Base-by-base conservation (phyloP, 2,329 filamentous ascomycete genomes). In the Epichloe elymi region DNA sequence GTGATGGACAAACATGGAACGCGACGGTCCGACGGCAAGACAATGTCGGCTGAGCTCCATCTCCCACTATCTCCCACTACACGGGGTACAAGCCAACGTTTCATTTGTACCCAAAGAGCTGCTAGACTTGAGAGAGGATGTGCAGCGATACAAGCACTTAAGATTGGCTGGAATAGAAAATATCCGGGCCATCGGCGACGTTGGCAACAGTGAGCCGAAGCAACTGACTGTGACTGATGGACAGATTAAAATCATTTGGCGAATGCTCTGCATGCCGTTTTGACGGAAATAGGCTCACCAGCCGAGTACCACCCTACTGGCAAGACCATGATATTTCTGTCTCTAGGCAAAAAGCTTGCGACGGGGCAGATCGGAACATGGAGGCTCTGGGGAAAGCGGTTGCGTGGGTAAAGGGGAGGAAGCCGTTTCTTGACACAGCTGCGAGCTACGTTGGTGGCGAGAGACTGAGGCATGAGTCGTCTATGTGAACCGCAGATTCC, bases 1-100 rank as follows among this genome's bases (percentile, higher is more conserved):
- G 30, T n/a, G 37, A 38, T n/a, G 39, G 39, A n/a, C 17, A 41
- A 42, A 15, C 5, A 8, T 38, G 14, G 37, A n/a, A 38, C 7
- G 37, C 11, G n/a, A n/a, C 12, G 70, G 36, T 66, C 61, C 5
- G 60, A 60, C 38, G 61, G 60, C 26, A 57, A 53, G n/a, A 62
- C 60, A 4, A 54, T 62, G 44, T 59, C 56, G 3, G 57, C 65
- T 67, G 26, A 68, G 17, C 57, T 74, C 36, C 69, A 73, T 57
- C 61, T 78, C 3, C 72, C 74, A 0, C 66, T 73, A 73, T 57
- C 61, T 78, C 3, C 72, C 74, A 0, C 66, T 73, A 0, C 65
- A 68, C 51, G 75, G 75, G 38, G 52, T 70, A 14, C 52, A 57
- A 1, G 62, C 68, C 46, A 78, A 77, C 59, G 70, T 67, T 0